Base-by-base conservation (phyloP, 202 grass and related monocot genomes). In the Musa balbisiana region DNA sequence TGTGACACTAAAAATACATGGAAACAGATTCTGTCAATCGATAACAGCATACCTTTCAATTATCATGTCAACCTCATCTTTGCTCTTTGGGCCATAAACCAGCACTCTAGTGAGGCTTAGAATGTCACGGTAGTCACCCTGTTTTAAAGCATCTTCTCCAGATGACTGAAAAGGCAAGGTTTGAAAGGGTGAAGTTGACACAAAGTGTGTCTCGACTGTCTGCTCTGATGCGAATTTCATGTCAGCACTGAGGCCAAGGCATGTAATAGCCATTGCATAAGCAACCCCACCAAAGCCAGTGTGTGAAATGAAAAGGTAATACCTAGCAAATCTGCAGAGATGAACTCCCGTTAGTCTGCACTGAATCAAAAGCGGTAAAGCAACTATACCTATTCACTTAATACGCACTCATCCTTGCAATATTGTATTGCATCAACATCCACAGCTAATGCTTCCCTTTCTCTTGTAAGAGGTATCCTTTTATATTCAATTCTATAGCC, bases 251-350 rank as follows among this genome's bases (percentile, higher is more conserved):
- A 98, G 79, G 69, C 85, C 52, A 29, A 94, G 78, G 85, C 95
- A 98, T 76, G 85, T 98, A 71, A 98, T 94, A 53, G 89, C 87
- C 95, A 92, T 98, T 49, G 95, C 88, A 86, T 98, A 98, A 74
- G 95, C 89, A 87, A 98, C 91, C 53, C 95, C 87, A 17, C 91
- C 88, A 85, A 85, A 92, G 85, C 95, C 94, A 24, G 83, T 94
- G 83, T 94, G 91, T 79, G 95, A 98, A 82, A 98, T 86, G 83
- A 88, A 94, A 50, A 98, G 86, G 84, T 91, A 87, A 82, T 94
- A 94, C 81, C 87, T 93, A 75, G 83, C 87, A 89, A 75, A 89
- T 81, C 91, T 98, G 82, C 53, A 86, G 71, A 90, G 55, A 82
- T 66, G 19, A 79, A 85, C 82, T 9, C 55, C 20, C 74, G 50